Conservation (phyloP, 129 eudicot genomes). For the Erigeron canadensis region DNA sequence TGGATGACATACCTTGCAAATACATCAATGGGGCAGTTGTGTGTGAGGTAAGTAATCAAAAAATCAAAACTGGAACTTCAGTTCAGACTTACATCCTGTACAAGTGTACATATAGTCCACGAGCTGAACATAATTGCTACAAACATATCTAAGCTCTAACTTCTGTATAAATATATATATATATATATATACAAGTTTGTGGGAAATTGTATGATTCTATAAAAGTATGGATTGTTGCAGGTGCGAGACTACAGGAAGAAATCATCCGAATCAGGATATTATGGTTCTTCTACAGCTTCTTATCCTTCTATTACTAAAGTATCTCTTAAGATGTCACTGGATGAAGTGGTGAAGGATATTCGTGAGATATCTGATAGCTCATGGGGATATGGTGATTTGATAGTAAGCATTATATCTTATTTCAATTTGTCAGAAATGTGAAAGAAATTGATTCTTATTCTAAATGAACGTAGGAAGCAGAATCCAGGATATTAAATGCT, state of each 20-base stretch:
- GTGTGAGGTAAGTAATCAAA: constrained; percentile 36
- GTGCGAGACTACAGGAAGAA: constrained; percentile 70
- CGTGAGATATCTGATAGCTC: constrained; percentile 46
- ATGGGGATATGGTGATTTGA: constrained; percentile 55
- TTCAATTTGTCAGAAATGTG: constrained; percentile 13
- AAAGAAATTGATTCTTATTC: constrained; percentile 19
- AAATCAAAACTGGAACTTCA: constrained; percentile 35
- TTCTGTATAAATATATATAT: no score
- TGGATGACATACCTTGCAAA: constrained; percentile 36
- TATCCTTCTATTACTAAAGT: constrained; percentile 50
- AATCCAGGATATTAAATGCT: constrained; percentile 64
- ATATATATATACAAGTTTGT: no score
- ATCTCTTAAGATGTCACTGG: constrained; percentile 74
- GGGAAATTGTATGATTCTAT: background rate
- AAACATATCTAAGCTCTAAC: no score
- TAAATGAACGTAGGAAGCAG: constrained; percentile 59
- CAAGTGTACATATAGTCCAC: no score
- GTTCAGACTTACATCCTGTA: background rate
- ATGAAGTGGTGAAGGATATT: constrained; percentile 77
- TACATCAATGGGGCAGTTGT: constrained; percentile 33
- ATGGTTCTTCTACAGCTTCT: constrained; percentile 8
- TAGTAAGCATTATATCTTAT: constrained; percentile 50
- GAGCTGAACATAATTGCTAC: no score
- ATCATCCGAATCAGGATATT: constrained; percentile 36
- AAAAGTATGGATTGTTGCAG: constrained; percentile 44